Conservation (phyloP, 2,329 filamentous ascomycete genomes). For the Penicillium sp. region DNA sequence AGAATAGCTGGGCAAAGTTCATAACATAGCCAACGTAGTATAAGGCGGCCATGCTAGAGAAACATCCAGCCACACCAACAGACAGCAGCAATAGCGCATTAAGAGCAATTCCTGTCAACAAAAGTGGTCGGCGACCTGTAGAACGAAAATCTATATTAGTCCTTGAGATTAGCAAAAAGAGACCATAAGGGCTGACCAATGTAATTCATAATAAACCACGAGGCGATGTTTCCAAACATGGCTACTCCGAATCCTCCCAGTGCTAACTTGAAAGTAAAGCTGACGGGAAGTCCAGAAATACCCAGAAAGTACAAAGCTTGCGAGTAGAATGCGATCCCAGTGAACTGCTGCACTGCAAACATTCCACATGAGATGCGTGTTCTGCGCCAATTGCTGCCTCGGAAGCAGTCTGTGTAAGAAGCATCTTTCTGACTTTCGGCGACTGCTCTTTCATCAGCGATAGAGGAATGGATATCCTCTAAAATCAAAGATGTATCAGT, state of each 20-base stretch:
- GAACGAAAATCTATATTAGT: neutral
- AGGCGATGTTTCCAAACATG: conserved; percentile 4
- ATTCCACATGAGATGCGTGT: conserved; percentile 6
- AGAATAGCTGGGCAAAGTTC: conserved; percentile 4
- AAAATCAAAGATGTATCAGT: neutral
- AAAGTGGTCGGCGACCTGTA: neutral
- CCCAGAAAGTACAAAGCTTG: neutral
- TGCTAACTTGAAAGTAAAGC: conserved; percentile 1
- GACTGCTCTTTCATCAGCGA: neutral
- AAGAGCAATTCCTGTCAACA: neutral
- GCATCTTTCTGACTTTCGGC: neutral
- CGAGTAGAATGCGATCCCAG: neutral
- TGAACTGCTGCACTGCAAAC: conserved; percentile 7
- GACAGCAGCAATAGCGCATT: neutral
- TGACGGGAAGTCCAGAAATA: neutral
- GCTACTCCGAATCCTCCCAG: conserved; percentile 1
- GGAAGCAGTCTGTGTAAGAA: neutral
- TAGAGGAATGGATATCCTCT: neutral
- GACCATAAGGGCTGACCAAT: neutral
- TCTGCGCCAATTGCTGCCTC: conserved; percentile 1
- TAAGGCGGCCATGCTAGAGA: neutral
- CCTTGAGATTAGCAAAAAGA: neutral
- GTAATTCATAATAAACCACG: conserved; percentile 5
- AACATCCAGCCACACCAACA: conserved; percentile 1
- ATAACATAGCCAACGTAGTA: conserved; percentile 3